Conservation (phyloP, 164 flowering plant species). For the grape (Vitis vinifera) region ASM3070453v1 NC_081813.1:22274001-22274500, state of each 20-base stretch:
- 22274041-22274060: conserved; percentile 91
- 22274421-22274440: conserved; percentile 66
- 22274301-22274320: conserved; percentile 63
- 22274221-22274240: no score
- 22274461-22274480: no score
- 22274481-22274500: no score
- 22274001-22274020: conserved; percentile 76
- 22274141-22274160: conserved; percentile 69
- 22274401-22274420: conserved; percentile 69
- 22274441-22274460: conserved; percentile 8
- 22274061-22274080: conserved; percentile 71
- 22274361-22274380: conserved; percentile 73
- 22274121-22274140: conserved; percentile 89
- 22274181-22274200: conserved; percentile 16
- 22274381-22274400: conserved; percentile 63
- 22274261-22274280: no score
- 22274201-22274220: no score
- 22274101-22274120: conserved; percentile 67
- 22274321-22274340: conserved; percentile 80
- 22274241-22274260: no score
- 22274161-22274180: conserved; percentile 82
- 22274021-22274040: conserved; percentile 85
- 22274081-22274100: conserved; percentile 69
- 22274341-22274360: conserved; percentile 76
- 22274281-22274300: no score